Base-by-base conservation (phyloP, 371 early-diverging fungal genomes). In the Batrachochytrium dendrobatidis region DNA sequence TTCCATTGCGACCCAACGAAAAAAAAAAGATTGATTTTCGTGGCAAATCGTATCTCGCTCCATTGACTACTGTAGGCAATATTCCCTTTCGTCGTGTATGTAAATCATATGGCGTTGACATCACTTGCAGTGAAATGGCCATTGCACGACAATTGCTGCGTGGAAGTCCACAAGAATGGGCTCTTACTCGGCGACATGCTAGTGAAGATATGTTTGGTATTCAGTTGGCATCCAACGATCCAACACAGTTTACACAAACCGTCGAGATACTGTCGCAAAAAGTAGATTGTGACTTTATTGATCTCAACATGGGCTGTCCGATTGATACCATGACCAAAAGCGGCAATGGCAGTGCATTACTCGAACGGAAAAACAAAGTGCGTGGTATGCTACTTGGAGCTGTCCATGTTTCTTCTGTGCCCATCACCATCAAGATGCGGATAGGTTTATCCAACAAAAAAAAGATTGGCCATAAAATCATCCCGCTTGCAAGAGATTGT, bases 101-200 rank as follows among this genome's bases (percentile, higher is more conserved):
- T 72, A 95, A 95, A 68, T 83, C 75, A 15, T 92, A 83, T 63
- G 98, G 98, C 32, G 96, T 89, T 1, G 97, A 95, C 68, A 88
- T 98, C 46, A 98, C 98, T 2, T 94, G 96, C 66, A 91, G 92
- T 59, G 98, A 96, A 72, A 97, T 97, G 97, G 91, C 92, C 1
- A 72, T 94, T 71, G 31, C 53, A 2, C 52, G 30, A 20, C 48
- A 59, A 18, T 58, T 66, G 12, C 56, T 65, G 0, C 54, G 69
- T 55, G 94, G 91, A 22, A 80, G 86, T 55, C 78, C 83, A 56
- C 68, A 82, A 10, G 94, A 94, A 66, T 86, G 92, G 91, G 87
- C 95, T n/a, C 75, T 94, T 54, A 68, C 90, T 7, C 83, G 85
- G 56, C 85, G 95, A 3, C 97, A 96, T 67, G 79, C 66, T 34